These are phyloP conservation scores for Nicotiana knightiana DNA, from an alignment of 257 asterid species.

Conservation along the genomic window DNA sequence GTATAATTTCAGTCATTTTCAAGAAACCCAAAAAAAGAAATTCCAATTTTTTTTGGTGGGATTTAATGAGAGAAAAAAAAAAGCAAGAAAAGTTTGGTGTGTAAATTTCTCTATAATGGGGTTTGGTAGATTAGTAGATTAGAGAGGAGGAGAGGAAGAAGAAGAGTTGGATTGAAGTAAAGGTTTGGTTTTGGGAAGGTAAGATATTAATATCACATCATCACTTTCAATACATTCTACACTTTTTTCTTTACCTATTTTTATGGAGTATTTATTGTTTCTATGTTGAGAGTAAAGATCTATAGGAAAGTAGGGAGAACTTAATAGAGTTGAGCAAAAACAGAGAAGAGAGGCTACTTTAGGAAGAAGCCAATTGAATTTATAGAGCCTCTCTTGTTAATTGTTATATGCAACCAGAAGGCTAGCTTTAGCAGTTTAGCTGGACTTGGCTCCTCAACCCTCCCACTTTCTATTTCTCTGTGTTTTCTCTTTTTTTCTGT, in stretches of 20 bases:
- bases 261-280: neutral
- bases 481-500: too few relatives aligned
- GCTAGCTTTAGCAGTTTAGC: neutral
- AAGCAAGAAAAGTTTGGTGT: conserved; percentile 37
- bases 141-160: conserved; percentile 7
- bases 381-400: neutral
- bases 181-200: conserved; percentile 49
- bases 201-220: conserved; percentile 44
- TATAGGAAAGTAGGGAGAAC: neutral
- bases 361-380: neutral
- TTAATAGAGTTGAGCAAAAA: neutral
- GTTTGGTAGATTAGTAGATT: conserved; percentile 23
- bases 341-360: neutral
- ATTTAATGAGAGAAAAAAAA: conserved; percentile 11
- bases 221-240: conserved; percentile 14
- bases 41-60: neutral
- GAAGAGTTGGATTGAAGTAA: conserved; percentile 58
- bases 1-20: conserved; percentile 50
- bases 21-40: conserved; percentile 8
- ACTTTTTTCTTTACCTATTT: neutral
- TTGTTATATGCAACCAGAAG: too few relatives aligned
- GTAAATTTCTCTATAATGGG: conserved; percentile 7
- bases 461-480: neutral
- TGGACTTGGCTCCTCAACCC: conserved; percentile 10
- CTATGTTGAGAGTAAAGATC: neutral